A percentile compares a stretch with the other conserved stretches of the same genome.
Evolutionary conservation across 805 yeast species (phyloP).

Genomic region (Wickerhamiella sorbophila): DNA sequence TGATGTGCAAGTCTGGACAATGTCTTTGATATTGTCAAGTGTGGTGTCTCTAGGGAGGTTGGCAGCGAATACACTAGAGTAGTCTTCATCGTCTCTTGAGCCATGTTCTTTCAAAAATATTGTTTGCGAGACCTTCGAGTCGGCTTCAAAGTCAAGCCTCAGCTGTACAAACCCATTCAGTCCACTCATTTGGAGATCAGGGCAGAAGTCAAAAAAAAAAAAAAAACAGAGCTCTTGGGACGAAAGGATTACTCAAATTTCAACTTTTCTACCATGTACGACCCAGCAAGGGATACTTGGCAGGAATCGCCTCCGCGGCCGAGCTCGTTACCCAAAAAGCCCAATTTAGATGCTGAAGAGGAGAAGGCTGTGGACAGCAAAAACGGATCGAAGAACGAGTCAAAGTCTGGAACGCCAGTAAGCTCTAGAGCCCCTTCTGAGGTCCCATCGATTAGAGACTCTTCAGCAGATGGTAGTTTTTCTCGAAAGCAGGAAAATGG

Average conservation of each 20-base stretch:
- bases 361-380: neutral
- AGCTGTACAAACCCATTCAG: neutral
- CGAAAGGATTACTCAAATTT: neutral
- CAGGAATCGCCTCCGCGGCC: conserved; percentile 1
- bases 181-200: too few relatives aligned
- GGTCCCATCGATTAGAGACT: neutral
- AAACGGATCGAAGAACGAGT: too few relatives aligned
- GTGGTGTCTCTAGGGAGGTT: conserved; percentile 59
- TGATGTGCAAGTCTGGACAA: conserved; percentile 29
- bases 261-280: conserved; percentile 11
- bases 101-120: conserved; percentile 45
- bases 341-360: neutral
- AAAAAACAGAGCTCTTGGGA: too few relatives aligned
- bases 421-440: too few relatives aligned
- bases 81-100: conserved; percentile 31
- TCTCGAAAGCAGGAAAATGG: neutral
- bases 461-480: neutral
- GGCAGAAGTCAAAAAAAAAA: too few relatives aligned
- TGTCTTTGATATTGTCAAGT: conserved; percentile 37
- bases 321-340: neutral
- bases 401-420: too few relatives aligned
- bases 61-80: conserved; percentile 50
- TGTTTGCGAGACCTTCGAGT: conserved; percentile 33
- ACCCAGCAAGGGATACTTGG: conserved; percentile 19
- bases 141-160: neutral